These are phyloP conservation scores for Backusella liffmaniae DNA, from an alignment of 192 early-diverging fungal species.

Conservation along the genomic window DNA sequence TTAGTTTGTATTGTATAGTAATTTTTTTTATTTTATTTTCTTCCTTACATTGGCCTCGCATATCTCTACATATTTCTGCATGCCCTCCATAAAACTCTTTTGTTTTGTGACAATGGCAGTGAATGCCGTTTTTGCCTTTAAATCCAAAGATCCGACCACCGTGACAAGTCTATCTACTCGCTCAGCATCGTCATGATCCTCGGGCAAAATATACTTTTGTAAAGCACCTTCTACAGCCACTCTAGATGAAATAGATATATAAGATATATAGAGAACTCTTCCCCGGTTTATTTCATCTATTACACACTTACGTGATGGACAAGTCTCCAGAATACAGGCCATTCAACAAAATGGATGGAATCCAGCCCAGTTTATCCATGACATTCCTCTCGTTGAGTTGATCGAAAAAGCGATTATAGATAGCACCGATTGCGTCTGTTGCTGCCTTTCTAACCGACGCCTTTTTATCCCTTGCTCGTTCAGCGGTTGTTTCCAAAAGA, in stretches of 20 bases:
- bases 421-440: conserved; percentile 61
- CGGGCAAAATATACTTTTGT: conserved; percentile 61
- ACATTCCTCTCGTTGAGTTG: conserved; percentile 56
- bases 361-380: conserved; percentile 73
- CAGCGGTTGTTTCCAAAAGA: conserved; percentile 59
- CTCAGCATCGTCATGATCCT: conserved; percentile 46
- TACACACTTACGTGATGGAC: conserved; percentile 64
- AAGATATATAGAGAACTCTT: neutral
- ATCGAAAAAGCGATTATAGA: conserved; percentile 73
- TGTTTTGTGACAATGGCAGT: conserved; percentile 73
- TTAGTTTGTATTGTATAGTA: no score
- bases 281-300: neutral
- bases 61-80: conserved; percentile 7
- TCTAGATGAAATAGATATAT: conserved; percentile 2
- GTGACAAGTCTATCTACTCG: conserved; percentile 69
- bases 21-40: no score
- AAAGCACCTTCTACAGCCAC: conserved; percentile 61
- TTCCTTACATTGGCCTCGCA: conserved; percentile 5
- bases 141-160: conserved; percentile 62
- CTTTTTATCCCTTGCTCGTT: conserved; percentile 90
- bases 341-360: conserved; percentile 79
- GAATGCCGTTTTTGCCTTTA: conserved; percentile 73
- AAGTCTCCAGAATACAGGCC: conserved; percentile 84
- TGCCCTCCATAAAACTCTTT: conserved; percentile 25
- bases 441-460: conserved; percentile 69